Evolutionary conservation across 208 protist species (phyloP), one percentile per base, ranked within the genome.

Genomic region (Endotrypanum monterogeii): DNA sequence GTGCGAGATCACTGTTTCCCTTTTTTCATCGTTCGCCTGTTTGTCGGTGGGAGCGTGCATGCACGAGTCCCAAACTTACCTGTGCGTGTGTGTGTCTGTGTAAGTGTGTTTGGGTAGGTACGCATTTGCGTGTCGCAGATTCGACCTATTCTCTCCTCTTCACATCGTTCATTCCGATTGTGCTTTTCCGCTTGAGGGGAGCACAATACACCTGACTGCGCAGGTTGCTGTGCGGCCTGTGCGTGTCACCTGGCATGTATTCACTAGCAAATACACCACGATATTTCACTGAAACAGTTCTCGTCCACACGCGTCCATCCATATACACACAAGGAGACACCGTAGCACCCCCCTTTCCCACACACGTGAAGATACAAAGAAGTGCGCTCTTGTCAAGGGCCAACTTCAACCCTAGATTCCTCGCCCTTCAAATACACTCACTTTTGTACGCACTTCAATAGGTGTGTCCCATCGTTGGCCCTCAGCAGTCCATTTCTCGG

Each of bases 61-160:
- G 16, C n/a, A 23, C 18, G 52, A 56, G 18, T 4, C 52, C 44
- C n/a, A 25, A 20, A 0, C 52, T 25, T 56, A 2, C 18, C n/a
- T 56, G 20, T 56, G 20, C 11, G 7, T 20, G 20, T 56, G 20
- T 28, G 14, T 56, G 52, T 56, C n/a, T 56, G 52, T 23, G 46
- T 62, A 4, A 62, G 44, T 48, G 8, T 48, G n/a, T n/a, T n/a
- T n/a, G n/a, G n/a, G n/a, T n/a, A n/a, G n/a, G n/a, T n/a, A n/a
- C n/a, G n/a, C n/a, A n/a, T n/a, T n/a, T n/a, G n/a, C n/a, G n/a
- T n/a, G n/a, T n/a, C n/a, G n/a, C n/a, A n/a, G n/a, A n/a, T n/a
- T n/a, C n/a, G n/a, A n/a, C 46, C 55, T 25, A n/a, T 67, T 70
- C 39, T 74, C 35, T 55, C 70, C 56, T 71, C n/a, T 71, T 16